phyloP scores from a whole-genome alignment of 306 rosid species.

The Prunus padus region DNA sequence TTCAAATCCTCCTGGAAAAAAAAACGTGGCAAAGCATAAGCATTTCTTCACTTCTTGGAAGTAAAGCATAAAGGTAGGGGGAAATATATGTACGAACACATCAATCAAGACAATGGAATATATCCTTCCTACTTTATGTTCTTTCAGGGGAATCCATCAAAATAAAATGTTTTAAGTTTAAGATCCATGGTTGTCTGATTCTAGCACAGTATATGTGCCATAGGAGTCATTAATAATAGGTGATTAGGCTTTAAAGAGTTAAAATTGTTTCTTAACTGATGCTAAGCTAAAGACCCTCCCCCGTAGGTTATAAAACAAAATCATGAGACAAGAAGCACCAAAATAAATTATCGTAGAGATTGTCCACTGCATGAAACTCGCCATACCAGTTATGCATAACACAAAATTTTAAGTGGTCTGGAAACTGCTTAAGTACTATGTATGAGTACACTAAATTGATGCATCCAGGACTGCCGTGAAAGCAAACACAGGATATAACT shows the following conservation, averaged over 20 bases:
- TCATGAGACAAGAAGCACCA: background rate
- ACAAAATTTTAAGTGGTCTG: background rate
- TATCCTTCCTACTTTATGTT: background rate
- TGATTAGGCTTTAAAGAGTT: background rate
- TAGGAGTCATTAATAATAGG: background rate
- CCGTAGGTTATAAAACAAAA: background rate
- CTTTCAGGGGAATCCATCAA: background rate
- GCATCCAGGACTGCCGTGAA: too few relatives aligned
- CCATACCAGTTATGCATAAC: background rate
- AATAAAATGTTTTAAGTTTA: background rate
- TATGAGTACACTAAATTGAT: too few relatives aligned
- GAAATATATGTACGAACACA: background rate
- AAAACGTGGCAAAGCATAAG: conserved; percentile 5
- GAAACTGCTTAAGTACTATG: background rate
- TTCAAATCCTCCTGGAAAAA: conserved; percentile 59
- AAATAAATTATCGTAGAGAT: background rate
- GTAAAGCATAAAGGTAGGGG: background rate
- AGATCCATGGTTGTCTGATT: background rate
- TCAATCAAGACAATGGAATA: background rate
- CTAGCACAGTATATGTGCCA: background rate
- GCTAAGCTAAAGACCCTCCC: background rate
- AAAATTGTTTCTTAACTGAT: background rate
- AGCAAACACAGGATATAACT: background rate
- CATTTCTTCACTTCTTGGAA: background rate
- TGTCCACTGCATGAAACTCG: background rate